phyloP scores from a whole-genome alignment of 2,329 filamentous ascomycete species.

The Diaporthe helianthi region DNA sequence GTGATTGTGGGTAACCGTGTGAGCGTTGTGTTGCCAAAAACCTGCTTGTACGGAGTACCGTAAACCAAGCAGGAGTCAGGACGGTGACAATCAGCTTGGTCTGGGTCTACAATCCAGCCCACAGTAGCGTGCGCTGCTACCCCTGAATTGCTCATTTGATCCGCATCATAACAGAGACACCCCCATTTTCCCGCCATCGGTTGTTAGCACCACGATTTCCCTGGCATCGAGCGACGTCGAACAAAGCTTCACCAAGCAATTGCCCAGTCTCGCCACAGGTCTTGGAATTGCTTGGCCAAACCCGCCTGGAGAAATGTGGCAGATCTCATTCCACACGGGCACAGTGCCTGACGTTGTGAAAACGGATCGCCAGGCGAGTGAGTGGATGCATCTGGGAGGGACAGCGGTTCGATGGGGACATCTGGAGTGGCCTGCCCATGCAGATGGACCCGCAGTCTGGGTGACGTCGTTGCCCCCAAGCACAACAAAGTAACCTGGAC shows the following conservation, averaged over 20 bases:
- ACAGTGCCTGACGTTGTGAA: slow-evolving; percentile 10
- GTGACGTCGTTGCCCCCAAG: neutral
- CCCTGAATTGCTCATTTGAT: slow-evolving; percentile 17
- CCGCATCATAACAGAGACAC: neutral
- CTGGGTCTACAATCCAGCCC: slow-evolving; percentile 21
- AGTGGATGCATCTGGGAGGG: neutral
- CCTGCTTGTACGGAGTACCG: slow-evolving; percentile 25
- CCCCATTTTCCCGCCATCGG: neutral
- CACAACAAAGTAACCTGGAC: neutral
- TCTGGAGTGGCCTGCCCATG: slow-evolving; percentile 16
- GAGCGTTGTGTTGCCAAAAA: slow-evolving; percentile 9
- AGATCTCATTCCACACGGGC: slow-evolving; percentile 6
- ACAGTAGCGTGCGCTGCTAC: slow-evolving; percentile 5
- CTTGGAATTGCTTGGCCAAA: slow-evolving; percentile 18
- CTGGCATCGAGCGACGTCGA: slow-evolving; percentile 3
- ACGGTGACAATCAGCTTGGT: neutral
- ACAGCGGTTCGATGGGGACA: neutral
- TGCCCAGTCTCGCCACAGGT: slow-evolving; percentile 22
- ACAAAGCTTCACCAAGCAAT: slow-evolving; percentile 26
- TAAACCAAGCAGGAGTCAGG: neutral
- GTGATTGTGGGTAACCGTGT: slow-evolving; percentile 26
- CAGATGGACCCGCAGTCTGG: neutral
- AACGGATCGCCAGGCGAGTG: neutral
- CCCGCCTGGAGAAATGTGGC: neutral
- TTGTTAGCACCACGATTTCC: neutral